Evolutionary conservation across 75 land plant genomes (phyloP), one percentile per base, ranked within the genome.

Genomic region (Pinus tabuliformis): DNA sequence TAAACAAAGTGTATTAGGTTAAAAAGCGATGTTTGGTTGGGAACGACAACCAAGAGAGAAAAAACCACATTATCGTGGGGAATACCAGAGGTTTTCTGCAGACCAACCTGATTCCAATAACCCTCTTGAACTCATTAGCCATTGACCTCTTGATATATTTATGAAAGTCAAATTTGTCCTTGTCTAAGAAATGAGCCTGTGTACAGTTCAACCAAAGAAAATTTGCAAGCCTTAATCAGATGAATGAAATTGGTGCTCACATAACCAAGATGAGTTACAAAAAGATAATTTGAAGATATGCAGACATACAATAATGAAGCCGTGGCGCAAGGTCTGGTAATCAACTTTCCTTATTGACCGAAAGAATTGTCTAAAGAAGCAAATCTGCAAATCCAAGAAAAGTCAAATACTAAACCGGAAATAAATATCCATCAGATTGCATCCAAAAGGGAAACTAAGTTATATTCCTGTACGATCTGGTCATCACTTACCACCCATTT

Each of bases 321-420:
- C 92, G 14, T 85, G 83, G 58, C 97, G 84, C 18, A 94, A 74
- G 3, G 92, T 83, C 28, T 58, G 59, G 73, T 94, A 94, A 59
- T 94, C 97, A 59, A 92, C 61, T 79, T 84, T 83, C 0, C 83
- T 85, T n/a, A 94, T 91, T 73, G 97, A 88, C 9, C 74, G 84
- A 78, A 87, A 86, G 56, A 94, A 90, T 80, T 94, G 97, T 76
- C 91, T 93, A 78, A 91, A 78, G 71, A 94, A 94, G 18, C 86
- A 86, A 61, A 79, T 75, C 94, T 94, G 85, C 56, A 49, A 17
- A 22, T 42, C 78, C 24, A 76, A n/a, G 5, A 6, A 45, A 7
- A 6, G 49, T 45, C 8, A 45, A 73, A 24, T 42, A 18, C 22
- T 37, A 42, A 20, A 18, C 13, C 8, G 1, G 12, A 22, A 26